Base-by-base conservation (phyloP, 441 rosid genomes). In the Bocquillonia castaneifolia region DNA sequence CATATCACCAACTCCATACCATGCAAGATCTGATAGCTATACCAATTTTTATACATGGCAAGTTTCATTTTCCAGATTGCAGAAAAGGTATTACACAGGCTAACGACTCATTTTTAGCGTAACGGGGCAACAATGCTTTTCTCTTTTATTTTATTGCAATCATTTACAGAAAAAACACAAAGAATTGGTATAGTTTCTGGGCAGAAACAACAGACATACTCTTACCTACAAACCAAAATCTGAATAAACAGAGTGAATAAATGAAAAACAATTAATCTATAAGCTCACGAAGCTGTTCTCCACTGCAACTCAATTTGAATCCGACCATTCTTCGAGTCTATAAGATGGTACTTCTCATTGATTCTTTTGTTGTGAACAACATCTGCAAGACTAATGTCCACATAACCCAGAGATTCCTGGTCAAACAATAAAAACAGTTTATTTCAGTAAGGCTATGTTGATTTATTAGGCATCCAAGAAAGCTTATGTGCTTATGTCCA, bases 241-340 rank as follows among this genome's bases (percentile, higher is more conserved):
- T 31, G 17, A 48, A 14, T 18, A 6, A 32, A 37, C 6, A 1
- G 29, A 40, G 28, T 10, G 54, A 26, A 45, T 10, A 2, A 13
- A 12, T 55, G 48, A 63, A 29, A 51, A 44, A 23, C 5, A n/a
- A 31, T 9, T 25, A 59, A 40, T 40, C 25, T 23, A 47, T 39
- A 31, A 58, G 67, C 58, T 77, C 74, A 79, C 25, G 82, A 80
- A 37, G 83, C 54, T 20, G 93, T 85, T 80, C 89, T 82, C 98
- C 98, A 93, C 72, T 86, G 91, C 77, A 91, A 67, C 84, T 93
- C 98, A 42, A 93, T 72, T 74, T 88, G 97, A 76, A 93, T 81
- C 78, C 76, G 70, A 10, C 98, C 96, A 29, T 89, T 91, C 83
- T 77, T 93, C 0, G 98, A 93, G 85, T 89, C 96, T 60, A 93